Evolutionary conservation across 1,284 basidiomycete species (phyloP).

Genomic region (Puccinia novopanici): DNA sequence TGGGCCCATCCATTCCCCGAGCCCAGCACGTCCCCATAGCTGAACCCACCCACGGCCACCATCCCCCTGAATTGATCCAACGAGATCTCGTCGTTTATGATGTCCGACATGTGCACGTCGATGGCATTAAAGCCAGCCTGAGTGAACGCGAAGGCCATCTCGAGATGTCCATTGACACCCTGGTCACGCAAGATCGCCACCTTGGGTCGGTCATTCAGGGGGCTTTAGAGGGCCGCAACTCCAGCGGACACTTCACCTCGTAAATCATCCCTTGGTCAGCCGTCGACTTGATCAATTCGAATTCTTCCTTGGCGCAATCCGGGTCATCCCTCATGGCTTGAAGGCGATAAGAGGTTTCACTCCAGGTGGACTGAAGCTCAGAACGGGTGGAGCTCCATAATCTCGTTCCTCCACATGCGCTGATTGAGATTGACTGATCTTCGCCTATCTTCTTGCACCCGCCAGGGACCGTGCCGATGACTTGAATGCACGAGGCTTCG

Average conservation of each 20-base stretch:
- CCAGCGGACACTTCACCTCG: conserved; percentile 72
- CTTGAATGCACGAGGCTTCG: conserved; percentile 28
- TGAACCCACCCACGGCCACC: conserved; percentile 96
- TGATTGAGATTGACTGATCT: conserved; percentile 68
- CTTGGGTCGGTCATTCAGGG: conserved; percentile 68
- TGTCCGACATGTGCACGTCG: conserved; percentile 98
- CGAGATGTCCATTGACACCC: conserved; percentile 95
- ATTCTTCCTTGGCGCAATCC: conserved; percentile 77
- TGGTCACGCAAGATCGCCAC: conserved; percentile 98
- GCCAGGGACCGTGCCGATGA: conserved; percentile 29
- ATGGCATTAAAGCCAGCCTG: conserved; percentile 92
- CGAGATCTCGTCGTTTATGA: conserved; percentile 72
- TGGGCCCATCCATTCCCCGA: conserved; percentile 98
- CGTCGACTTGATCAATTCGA: conserved; percentile 71
- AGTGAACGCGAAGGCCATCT: conserved; percentile 97
- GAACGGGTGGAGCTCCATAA: conserved; percentile 72
- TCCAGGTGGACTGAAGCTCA: conserved; percentile 80
- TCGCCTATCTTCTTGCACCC: conserved; percentile 64
- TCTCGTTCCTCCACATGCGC: conserved; percentile 64
- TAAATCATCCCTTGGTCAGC: conserved; percentile 72
- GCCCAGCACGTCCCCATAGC: conserved; percentile 95
- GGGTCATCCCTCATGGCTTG: conserved; percentile 86
- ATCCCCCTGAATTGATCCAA: conserved; percentile 78
- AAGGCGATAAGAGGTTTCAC: conserved; percentile 91
- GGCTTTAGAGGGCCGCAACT: no score